These are phyloP conservation scores for Cenococcum geophilum DNA, from an alignment of 495 filamentous ascomycete genomes.

Conservation along the genomic window DNA sequence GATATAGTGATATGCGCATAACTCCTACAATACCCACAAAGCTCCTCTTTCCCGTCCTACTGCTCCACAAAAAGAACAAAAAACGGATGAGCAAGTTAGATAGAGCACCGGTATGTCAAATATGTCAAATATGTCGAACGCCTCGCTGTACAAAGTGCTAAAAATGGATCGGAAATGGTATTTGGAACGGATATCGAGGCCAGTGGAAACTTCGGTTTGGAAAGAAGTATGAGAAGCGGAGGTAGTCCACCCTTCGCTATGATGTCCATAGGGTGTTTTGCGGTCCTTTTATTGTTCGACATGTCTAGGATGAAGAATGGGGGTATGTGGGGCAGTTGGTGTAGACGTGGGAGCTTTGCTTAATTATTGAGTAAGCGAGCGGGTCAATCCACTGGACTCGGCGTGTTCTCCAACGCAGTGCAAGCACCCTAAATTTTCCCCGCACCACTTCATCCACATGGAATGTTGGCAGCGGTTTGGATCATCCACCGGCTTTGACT, in stretches of 20 bases:
- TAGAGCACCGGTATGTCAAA: background rate
- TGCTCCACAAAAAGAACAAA: background rate
- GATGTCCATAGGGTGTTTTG: background rate
- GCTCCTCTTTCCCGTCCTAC: background rate
- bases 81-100: background rate
- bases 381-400: background rate
- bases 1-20: background rate
- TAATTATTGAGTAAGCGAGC: background rate
- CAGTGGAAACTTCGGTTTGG: background rate
- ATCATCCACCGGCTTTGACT: conserved; percentile 20
- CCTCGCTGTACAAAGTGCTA: conserved; percentile 25
- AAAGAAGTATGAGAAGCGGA: background rate
- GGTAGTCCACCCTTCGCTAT: too few species aligned
- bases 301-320: background rate
- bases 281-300: background rate
- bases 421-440: background rate
- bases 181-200: background rate
- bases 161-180: background rate
- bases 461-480: background rate
- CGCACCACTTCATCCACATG: background rate
- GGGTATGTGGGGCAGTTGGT: background rate
- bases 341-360: background rate
- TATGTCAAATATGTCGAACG: conserved; percentile 10
- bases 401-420: background rate
- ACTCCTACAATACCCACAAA: background rate